Percentiles rank a stretch among this genome's conserved stretches.
Conservation (phyloP, 352 stramenopile species). For the Pythium periplocum region DNA sequence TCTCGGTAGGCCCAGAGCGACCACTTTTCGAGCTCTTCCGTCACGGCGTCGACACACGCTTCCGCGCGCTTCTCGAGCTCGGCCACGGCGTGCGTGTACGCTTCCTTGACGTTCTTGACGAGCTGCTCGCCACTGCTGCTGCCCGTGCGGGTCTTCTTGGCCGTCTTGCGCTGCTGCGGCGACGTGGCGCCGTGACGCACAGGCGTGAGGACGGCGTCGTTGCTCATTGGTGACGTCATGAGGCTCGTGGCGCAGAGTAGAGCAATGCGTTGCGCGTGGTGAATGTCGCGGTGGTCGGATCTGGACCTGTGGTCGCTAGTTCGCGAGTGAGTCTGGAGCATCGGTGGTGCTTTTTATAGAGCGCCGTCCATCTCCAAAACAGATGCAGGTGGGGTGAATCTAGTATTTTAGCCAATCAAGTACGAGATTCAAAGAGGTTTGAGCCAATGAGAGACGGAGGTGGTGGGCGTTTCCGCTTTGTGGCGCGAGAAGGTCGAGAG, state of each 20-base stretch:
- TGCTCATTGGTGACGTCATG: background rate
- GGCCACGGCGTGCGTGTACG: slow-evolving; percentile 57
- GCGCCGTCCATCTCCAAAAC: too few species aligned
- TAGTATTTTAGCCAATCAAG: too few species aligned
- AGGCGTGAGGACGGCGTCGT: background rate
- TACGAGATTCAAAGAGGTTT: too few species aligned
- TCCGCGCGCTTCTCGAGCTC: slow-evolving; percentile 60
- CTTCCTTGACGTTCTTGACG: slow-evolving; percentile 37
- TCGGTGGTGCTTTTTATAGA: too few species aligned
- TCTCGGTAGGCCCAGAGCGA: slow-evolving; percentile 77
- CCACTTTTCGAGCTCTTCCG: slow-evolving; percentile 42
- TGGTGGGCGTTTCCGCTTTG: too few species aligned
- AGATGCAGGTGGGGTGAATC: too few species aligned
- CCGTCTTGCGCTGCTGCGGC: slow-evolving; percentile 12
- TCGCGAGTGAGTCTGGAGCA: too few species aligned
- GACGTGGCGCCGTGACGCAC: slow-evolving; percentile 1
- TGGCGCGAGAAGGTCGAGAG: too few species aligned
- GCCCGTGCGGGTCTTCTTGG: background rate
- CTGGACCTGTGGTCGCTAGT: too few species aligned
- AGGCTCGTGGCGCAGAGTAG: background rate
- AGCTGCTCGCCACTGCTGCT: background rate
- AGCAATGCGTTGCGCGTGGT: too few species aligned
- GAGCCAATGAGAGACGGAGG: too few species aligned
- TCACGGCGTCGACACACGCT: slow-evolving; percentile 52
- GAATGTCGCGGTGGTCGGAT: too few species aligned